Base-by-base conservation (phyloP, 805 yeast species). In the Babjeviella inositovora region DNA sequence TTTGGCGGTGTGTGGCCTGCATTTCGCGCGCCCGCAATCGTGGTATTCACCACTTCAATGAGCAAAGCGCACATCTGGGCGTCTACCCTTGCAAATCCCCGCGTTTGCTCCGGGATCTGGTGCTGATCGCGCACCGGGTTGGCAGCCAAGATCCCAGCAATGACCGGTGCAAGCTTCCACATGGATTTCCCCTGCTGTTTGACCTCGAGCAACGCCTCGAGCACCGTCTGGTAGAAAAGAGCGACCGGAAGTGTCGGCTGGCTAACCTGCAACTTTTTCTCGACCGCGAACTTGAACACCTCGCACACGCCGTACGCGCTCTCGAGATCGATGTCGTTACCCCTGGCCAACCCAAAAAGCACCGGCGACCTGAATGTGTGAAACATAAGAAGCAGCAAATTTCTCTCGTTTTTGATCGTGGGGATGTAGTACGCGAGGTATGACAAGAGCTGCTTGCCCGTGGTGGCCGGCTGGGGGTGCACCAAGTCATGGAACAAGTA, bases 381-480 rank as follows among this genome's bases (percentile, higher is more conserved):
- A 13, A 54, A 38, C n/a, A 53, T 27, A 5, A 62, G 33, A 2
- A 55, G 23, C 18, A 44, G 36, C 21, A 61, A 35, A 29, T 61
- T 61, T 27, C 53, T 48, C 27, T 54, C 62, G 15, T 47, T 41
- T 32, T 59, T 61, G 21, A 61, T 46, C 13, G 41, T 52, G 1
- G 69, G 67, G 7, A 61, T 22, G 35, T 61, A 57, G 31, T 57
- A 53, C 29, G 47, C 57, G 4, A 55, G 23, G 31, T 53, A 58
- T 3, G 65, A 55, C 20, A 60, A 33, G 6, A 50, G 34, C 23
- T 43, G 45, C 11, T 35, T 39, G 18, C 35, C 45, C 16, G 48
- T 45, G 28, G 41, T 37, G 27, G 30, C 45, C 15, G 39, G 34
- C 22, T 29, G 37, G 8, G 57, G 56, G 25, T 34, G 40, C 23